These are phyloP conservation scores for Aspergillus sclerotioniger DNA, from an alignment of 495 filamentous ascomycete species.

Conservation along the genomic window DNA sequence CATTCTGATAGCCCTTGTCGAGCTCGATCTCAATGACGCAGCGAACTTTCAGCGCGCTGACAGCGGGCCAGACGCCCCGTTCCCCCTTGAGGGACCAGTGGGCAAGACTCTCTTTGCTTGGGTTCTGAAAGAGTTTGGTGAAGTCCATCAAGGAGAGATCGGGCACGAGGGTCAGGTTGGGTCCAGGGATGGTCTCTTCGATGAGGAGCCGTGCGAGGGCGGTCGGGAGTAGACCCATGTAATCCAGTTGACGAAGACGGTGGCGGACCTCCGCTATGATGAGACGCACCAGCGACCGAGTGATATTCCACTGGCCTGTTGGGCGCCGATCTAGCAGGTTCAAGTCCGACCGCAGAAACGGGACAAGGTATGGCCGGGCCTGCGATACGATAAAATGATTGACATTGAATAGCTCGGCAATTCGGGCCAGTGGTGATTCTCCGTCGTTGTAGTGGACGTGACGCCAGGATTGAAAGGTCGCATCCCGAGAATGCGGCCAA, in stretches of 20 bases:
- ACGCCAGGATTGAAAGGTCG: constrained; percentile 67
- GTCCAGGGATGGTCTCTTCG: constrained; percentile 81
- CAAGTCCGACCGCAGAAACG: constrained; percentile 79
- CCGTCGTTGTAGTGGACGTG: constrained; percentile 68
- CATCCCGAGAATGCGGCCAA: constrained; percentile 68
- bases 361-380: constrained; percentile 90
- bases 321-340: constrained; percentile 68
- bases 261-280: constrained; percentile 76
- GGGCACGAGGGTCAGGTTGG: constrained; percentile 79
- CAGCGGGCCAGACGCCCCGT: constrained; percentile 87
- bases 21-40: constrained; percentile 85
- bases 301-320: constrained; percentile 55
- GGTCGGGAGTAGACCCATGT: constrained; percentile 66
- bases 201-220: constrained; percentile 74
- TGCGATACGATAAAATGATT: constrained; percentile 98
- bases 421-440: constrained; percentile 76
- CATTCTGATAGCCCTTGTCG: constrained; percentile 77
- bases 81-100: constrained; percentile 88
- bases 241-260: constrained; percentile 77
- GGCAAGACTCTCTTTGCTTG: constrained; percentile 69
- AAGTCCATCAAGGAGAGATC: constrained; percentile 72
- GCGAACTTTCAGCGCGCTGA: constrained; percentile 77
- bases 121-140: constrained; percentile 72
- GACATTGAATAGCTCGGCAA: constrained; percentile 92
- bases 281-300: constrained; percentile 64